Evolutionary conservation across 805 yeast species (phyloP).

Genomic region (Candida xiaguanensis): DNA sequence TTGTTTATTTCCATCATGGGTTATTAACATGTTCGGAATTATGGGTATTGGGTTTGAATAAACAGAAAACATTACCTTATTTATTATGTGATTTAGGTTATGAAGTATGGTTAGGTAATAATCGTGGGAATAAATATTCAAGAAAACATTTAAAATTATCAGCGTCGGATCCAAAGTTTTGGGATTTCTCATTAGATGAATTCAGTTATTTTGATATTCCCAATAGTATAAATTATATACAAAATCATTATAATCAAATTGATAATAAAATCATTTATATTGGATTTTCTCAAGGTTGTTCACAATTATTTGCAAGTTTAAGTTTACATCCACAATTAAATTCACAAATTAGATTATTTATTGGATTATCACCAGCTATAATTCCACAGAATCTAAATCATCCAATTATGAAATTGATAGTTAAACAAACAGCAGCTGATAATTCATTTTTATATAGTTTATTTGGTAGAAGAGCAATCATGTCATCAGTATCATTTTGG

Average conservation of each 20-base stretch:
- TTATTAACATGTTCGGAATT: constrained; percentile 36
- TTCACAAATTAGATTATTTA: constrained; percentile 18
- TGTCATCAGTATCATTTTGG: constrained; percentile 30
- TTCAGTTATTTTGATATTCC: constrained; percentile 30
- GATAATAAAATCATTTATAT: constrained; percentile 20
- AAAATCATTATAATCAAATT: constrained; percentile 12
- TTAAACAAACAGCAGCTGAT: constrained; percentile 22
- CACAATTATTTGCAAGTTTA: constrained; percentile 29
- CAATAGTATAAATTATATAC: constrained; percentile 21
- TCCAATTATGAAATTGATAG: constrained; percentile 22
- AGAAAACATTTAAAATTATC: constrained; percentile 25
- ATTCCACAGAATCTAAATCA: constrained; percentile 23
- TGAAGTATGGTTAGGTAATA: constrained; percentile 25
- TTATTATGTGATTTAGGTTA: constrained; percentile 20
- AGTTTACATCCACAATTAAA: constrained; percentile 24
- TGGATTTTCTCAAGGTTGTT: constrained; percentile 31
- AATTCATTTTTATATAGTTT: constrained; percentile 20
- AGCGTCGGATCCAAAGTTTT: constrained; percentile 20
- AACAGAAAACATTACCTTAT: constrained; percentile 21
- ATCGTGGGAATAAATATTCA: constrained; percentile 27
- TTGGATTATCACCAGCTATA: constrained; percentile 29
- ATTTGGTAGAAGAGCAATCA: constrained; percentile 25
- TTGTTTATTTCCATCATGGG: constrained; percentile 33
- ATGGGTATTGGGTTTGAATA: constrained; percentile 21
- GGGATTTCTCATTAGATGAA: constrained; percentile 32